Evolutionary conservation across 2,329 filamentous ascomycete species (phyloP), one percentile per base, ranked within the genome.

Genomic region (Aspergillus udagawae): DNA sequence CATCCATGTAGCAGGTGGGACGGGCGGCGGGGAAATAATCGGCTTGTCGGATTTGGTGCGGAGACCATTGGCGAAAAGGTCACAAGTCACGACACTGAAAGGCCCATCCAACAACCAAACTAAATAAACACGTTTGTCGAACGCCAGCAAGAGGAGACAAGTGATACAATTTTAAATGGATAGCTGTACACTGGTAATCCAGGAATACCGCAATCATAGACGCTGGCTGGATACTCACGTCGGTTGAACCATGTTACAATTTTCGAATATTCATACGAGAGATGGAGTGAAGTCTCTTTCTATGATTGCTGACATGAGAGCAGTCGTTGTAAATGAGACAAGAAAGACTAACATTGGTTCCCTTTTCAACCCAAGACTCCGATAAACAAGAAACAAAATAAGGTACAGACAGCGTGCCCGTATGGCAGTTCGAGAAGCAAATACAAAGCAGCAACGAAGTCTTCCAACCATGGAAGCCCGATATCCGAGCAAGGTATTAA

Each of bases 331-430:
- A 23, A 23, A 47, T 58, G 63, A 62, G 59, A 61, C 58, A 62
- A 58, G 64, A 63, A 65, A 59, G 61, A 63, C 65, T 61, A 44
- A 65, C 65, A 67, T 65, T 63, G 56, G 70, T 69, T 67, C 65
- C 67, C 67, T 71, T 73, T 74, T 73, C 69, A 70, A 68, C 68
- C 73, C 70, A 62, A 64, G 70, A 76, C 74, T 76, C 74, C 74
- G 59, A 60, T 62, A 61, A 65, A 62, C 65, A 63, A 57, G 53
- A 61, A 60, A 63, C 60, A 66, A 61, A 67, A 60, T 76, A 77
- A 76, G 70, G 66, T 76, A 77, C 74, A 76, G 70, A 68, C 72
- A 70, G 65, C 59, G 62, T 60, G 59, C 59, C 63, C 57, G 58
- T 12, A 51, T 52, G 60, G 44, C 51, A 49, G 58, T 58, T 55